Conservation (phyloP, 1,284 basidiomycete species). For the Pascua sp. region DNA sequence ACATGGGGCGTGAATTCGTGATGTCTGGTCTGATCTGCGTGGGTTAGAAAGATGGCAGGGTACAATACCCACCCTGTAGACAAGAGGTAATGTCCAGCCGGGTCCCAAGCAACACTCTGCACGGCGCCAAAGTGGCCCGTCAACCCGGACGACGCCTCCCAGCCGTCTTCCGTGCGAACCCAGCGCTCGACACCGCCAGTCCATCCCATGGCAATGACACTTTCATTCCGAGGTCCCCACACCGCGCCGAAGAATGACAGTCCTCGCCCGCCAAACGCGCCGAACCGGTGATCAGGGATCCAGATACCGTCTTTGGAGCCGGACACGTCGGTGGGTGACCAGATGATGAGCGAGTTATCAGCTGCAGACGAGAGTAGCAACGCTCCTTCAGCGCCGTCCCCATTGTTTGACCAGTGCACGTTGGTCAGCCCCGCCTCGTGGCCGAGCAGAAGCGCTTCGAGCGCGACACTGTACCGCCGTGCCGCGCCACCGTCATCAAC, state of each 20-base stretch:
- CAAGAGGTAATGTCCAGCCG: constrained; percentile 73
- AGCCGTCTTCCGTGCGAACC: constrained; percentile 55
- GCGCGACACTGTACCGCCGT: constrained; percentile 65
- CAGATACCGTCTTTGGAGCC: constrained; percentile 61
- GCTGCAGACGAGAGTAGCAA: constrained; percentile 81
- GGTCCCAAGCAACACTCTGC: constrained; percentile 77
- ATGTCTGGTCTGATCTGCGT: constrained; percentile 76
- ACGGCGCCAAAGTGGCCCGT: constrained; percentile 77
- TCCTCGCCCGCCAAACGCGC: constrained; percentile 82
- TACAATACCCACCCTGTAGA: constrained; percentile 64
- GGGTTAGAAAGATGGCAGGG: background rate
- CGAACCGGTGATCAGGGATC: constrained; percentile 84
- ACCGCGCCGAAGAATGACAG: constrained; percentile 84
- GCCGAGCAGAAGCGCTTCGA: constrained; percentile 85
- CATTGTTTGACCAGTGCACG: constrained; percentile 63
- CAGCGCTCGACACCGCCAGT: constrained; percentile 86
- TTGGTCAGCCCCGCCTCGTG: constrained; percentile 90
- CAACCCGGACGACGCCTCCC: constrained; percentile 72
- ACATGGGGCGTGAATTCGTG: constrained; percentile 70
- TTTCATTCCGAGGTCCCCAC: constrained; percentile 58
- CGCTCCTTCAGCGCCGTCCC: constrained; percentile 13
- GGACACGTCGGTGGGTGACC: constrained; percentile 55
- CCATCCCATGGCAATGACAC: constrained; percentile 83
- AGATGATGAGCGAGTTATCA: constrained; percentile 88
- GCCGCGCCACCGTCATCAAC: constrained; percentile 54